Evolutionary conservation across 164 flowering plant genomes (phyloP), one percentile per base, ranked within the genome.

Genomic region (Vitis rupestris): DNA sequence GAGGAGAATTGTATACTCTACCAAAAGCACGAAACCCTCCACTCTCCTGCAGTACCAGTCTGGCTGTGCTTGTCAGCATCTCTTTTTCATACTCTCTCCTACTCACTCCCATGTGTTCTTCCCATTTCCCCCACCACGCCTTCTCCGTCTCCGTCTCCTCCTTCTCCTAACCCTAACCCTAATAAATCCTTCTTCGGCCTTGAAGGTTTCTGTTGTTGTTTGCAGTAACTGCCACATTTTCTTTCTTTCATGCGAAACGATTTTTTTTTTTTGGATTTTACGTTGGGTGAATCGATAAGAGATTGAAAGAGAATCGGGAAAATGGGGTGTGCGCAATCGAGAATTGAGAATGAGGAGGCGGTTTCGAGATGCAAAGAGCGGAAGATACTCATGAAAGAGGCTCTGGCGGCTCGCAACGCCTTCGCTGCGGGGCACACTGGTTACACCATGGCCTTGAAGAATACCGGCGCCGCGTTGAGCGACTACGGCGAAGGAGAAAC

Each of bases 281-380:
- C 7, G 44, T 6, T 37, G 44, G 27, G 44, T 31, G 27, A 8
- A 58, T n/a, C 29, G 55, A 37, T 55, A 16, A 10, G 47, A 5
- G 69, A 66, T 67, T 56, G 50, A n/a, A 51, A 15, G 53, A 54
- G 44, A 37, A 37, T 37, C 44, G 44, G 7, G 44, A 9, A 50
- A 77, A 94, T 94, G 98, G 98, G 98, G 6, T 94, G 98, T 65
- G 85, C 97, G 0, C 97, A 92, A 69, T 94, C 98, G 16, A 88
- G 71, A 71, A 84, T 90, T 60, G 97, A 92, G 66, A 87, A 89
- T 56, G 97, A 94, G 65, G 98, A 94, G 67, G 74, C 97, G 1
- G 94, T 94, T 3, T 67, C 89, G 5, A 78, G 97, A 9, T 92
- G 98, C 76, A 94, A 90, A 75, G 97, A 94, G 0, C 82, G 98